Evolutionary conservation across 768 basidiomycete species (phyloP), one percentile per base, ranked within the genome.

Genomic region (Mycena galericulata): DNA sequence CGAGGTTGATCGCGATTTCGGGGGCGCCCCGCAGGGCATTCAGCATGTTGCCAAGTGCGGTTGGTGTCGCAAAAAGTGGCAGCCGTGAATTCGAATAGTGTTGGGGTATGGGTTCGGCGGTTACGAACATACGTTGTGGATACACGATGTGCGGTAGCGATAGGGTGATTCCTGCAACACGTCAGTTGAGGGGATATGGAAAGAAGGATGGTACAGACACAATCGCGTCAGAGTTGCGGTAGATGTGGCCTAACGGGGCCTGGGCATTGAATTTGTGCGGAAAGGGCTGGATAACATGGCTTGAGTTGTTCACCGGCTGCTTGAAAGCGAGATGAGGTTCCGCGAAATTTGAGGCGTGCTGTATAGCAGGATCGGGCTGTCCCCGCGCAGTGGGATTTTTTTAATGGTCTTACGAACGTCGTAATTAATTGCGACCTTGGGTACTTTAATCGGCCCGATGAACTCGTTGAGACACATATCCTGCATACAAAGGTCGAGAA

Each of bases 1-100:
- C 97, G 30, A 99, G 82, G 79, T 99, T 97, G 27, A 99, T 86
- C 0, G 98, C 97, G 59, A 99, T 89, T 77, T 97, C 96, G 27
- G 79, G 80, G n/a, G 84, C 86, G 7, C 77, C 75, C 30, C 86
- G 86, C n/a, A 99, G 85, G 63, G 87, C 85, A 15, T 84, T 85
- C 5, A 97, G 82, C 88, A 98, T 90, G 34, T 74, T 76, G 15
- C 85, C 78, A 45, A 98, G 84, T 7, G 83, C 81, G 20, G 82
- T 79, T 0, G 82, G 74, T 12, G 89, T 91, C 8, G 88, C 85
- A 3, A 98, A 85, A 96, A 20, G 85, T 87, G 72, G 93, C 90
- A 15, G 91, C 86, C 0, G 89, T 90, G 14, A 86, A 82, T 14
- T 90, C 89, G 56, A 97, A 89, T 1, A 90, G 75, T 50, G 79